phyloP scores from a whole-genome alignment of 192 early-diverging fungal genomes.

The Coemansia sp. region DNA sequence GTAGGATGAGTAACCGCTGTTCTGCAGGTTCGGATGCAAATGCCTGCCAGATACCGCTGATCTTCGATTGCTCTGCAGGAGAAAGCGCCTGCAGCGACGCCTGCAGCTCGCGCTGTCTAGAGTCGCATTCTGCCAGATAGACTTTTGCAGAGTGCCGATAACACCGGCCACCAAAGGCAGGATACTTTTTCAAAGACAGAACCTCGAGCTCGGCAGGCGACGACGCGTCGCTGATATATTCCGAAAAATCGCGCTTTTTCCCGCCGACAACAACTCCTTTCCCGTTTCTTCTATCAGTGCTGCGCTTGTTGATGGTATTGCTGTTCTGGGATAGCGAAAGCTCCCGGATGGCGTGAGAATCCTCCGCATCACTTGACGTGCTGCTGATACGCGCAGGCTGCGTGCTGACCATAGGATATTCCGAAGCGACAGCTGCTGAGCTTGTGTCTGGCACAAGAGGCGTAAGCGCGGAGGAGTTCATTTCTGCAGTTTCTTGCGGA shows the following conservation, averaged over 20 bases:
- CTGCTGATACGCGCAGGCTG: neutral
- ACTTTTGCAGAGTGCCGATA: conserved; percentile 55
- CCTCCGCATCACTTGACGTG: conserved; percentile 1
- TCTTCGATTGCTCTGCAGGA: conserved; percentile 58
- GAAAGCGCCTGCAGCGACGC: conserved; percentile 63
- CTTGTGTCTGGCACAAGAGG: neutral
- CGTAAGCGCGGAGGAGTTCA: conserved; percentile 5
- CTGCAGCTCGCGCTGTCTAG: conserved; percentile 45
- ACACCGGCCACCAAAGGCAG: conserved; percentile 52
- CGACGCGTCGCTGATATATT: conserved; percentile 13
- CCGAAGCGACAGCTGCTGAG: neutral
- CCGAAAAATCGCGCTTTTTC: conserved; percentile 43
- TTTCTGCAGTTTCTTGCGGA: neutral
- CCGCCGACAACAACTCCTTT: conserved; percentile 1
- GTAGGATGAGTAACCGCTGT: conserved; percentile 67
- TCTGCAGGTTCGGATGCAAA: conserved; percentile 69
- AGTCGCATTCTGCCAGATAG: conserved; percentile 44
- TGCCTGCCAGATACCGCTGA: conserved; percentile 69
- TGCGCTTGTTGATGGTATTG: conserved; percentile 8
- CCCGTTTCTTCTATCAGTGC: neutral
- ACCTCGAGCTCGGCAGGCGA: conserved; percentile 20
- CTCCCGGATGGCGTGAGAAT: conserved; percentile 18
- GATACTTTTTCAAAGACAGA: conserved; percentile 38
- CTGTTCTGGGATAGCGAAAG: conserved; percentile 2
- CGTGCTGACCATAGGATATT: conserved; percentile 3